Evolutionary conservation across 352 stramenopile species (phyloP), one percentile per base, ranked within the genome.

Genomic region (Phytophthora kernoviae): DNA sequence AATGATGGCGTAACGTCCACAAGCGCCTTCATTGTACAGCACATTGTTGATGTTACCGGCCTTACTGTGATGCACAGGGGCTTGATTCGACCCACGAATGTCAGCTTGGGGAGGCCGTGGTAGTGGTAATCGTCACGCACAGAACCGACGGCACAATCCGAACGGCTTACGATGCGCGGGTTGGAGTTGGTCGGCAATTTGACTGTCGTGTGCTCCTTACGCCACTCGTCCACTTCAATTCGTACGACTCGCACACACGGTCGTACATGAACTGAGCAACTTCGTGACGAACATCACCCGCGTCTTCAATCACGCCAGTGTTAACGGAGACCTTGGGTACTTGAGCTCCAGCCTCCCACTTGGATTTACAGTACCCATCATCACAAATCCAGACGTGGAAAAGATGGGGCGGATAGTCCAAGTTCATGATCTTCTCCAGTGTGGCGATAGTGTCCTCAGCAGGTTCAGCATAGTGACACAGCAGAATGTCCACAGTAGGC

Each of bases 11-110:
- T 91, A 90, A 18, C 80, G 79, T 8, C 79, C 81, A 37, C 58
- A 76, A 11, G 80, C 78, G n/a, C 79, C 77, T 65, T 93, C 83
- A 46, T 93, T 90, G 74, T 91, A 89, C 5, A 93, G 63, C 33
- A 87, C 79, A 45, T 93, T 91, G 75, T 93, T 93, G 57, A 90
- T 89, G 68, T 93, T 93, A 9, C 81, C 83, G 14, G 83, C 83
- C 58, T 93, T 93, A 26, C 66, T 80, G 68, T 93, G 83, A 62
- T 93, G 83, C 9, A 87, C 75, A 30, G 74, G 78, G 80, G 78
- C 52, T 88, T 90, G 68, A 90, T 86, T 36, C 80, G 77, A 14
- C 80, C 77, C 0, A 81, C 66, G 45, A 87, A 90, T 32, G 78
- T 87, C 22, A 90, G 72, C 50, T 84, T 84, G 12, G 77, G 80